Evolutionary conservation across 2,329 filamentous ascomycete species (phyloP).

Genomic region (Aureobasidium melanogenum): DNA sequence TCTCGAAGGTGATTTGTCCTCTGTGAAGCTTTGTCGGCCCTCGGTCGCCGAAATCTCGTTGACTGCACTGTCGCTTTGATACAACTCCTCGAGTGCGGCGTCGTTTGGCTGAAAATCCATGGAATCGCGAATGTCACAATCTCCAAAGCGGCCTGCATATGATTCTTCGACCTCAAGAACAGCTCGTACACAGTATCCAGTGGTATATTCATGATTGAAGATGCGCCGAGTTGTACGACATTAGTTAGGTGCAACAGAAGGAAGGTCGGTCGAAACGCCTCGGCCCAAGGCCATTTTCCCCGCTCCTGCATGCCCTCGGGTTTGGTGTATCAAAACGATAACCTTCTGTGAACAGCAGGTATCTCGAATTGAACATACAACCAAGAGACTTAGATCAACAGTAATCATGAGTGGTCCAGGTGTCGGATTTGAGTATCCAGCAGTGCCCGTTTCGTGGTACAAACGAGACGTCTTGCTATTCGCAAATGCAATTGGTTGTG

Average conservation of each 20-base stretch:
- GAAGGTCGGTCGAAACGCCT: not conserved
- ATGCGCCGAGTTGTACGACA: not conserved
- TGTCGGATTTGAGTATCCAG: constrained; percentile 11
- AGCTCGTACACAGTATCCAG: too few relatives aligned
- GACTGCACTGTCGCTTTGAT: too few relatives aligned
- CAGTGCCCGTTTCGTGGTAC: constrained; percentile 59
- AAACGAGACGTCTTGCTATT: constrained; percentile 86
- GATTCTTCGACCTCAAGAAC: not conserved
- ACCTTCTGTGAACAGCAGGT: not conserved
- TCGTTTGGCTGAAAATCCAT: too few relatives aligned
- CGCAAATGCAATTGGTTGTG: constrained; percentile 79
- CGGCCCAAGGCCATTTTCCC: not conserved
- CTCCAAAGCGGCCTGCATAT: too few relatives aligned
- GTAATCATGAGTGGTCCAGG: constrained; percentile 10
- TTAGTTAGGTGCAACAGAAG: not conserved
- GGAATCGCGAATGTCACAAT: too few relatives aligned
- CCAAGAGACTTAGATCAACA: not conserved
- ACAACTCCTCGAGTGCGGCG: too few relatives aligned
- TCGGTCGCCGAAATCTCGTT: too few relatives aligned
- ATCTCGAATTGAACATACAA: not conserved
- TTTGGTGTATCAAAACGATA: not conserved
- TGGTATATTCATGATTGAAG: too few relatives aligned
- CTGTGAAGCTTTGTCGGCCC: too few relatives aligned
- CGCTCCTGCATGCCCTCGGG: not conserved
- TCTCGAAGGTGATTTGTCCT: too few relatives aligned